Conservation (phyloP, 768 basidiomycete species). For the Auricularia heimuer region DNA sequence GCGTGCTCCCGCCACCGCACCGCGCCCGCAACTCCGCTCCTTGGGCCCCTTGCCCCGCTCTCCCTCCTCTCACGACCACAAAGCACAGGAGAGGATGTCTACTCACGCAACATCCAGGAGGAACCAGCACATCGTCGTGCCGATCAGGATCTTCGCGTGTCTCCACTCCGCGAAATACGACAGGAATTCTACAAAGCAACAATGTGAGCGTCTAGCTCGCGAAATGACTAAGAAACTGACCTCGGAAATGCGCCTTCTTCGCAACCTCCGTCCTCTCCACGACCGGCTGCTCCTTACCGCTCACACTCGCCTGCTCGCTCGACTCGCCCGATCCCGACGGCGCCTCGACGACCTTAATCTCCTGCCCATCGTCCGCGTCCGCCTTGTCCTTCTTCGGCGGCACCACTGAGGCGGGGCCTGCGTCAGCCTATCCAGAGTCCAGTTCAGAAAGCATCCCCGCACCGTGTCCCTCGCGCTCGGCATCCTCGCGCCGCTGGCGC, state of each 20-base stretch:
- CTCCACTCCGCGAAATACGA: constrained; percentile 60
- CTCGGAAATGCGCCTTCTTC: constrained; percentile 44
- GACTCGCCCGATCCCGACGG: too few relatives aligned
- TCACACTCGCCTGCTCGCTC: background rate
- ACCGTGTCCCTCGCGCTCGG: too few relatives aligned
- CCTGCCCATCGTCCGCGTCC: too few relatives aligned
- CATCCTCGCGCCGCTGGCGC: background rate
- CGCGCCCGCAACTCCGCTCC: too few relatives aligned
- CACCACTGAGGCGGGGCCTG: too few relatives aligned
- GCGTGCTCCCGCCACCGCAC: too few relatives aligned
- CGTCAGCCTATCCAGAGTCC: too few relatives aligned
- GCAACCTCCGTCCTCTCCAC: constrained; percentile 18
- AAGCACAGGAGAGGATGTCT: too few relatives aligned
- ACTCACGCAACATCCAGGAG: constrained; percentile 57
- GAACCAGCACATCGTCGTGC: constrained; percentile 65
- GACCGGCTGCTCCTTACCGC: constrained; percentile 8
- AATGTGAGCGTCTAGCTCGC: background rate
- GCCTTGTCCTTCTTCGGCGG: too few relatives aligned
- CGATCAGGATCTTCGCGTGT: constrained; percentile 56
- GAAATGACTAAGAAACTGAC: constrained; percentile 18
- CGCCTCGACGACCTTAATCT: too few relatives aligned
- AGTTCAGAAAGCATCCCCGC: too few relatives aligned
- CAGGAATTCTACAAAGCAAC: constrained; percentile 40
- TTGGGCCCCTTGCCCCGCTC: too few relatives aligned
- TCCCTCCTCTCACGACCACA: background rate